These are phyloP conservation scores for Mesotaenium endlicherianum DNA, from an alignment of 139 green algal species.

Conservation along the genomic window DNA sequence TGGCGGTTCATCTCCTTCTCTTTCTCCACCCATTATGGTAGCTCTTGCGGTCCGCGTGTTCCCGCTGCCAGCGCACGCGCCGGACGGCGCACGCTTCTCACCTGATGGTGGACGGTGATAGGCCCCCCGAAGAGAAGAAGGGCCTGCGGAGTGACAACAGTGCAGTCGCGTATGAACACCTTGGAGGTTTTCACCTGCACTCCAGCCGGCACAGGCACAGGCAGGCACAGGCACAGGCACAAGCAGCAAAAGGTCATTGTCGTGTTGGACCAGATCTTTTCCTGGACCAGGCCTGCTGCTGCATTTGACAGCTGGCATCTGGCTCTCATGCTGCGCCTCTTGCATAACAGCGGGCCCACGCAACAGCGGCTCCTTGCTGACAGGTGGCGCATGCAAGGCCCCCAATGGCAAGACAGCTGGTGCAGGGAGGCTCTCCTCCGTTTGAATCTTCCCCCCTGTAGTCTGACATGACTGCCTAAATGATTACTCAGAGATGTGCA, in stretches of 20 bases:
- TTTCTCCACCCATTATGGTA: too few relatives aligned
- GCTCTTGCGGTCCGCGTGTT: too few relatives aligned
- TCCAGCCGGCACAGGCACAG: background rate
- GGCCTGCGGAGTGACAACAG: constrained; percentile 67
- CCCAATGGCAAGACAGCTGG: too few relatives aligned
- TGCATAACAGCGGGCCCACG: background rate
- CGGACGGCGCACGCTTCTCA: background rate
- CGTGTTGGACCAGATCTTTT: background rate
- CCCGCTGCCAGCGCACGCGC: background rate
- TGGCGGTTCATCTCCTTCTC: too few relatives aligned
- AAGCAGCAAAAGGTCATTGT: background rate
- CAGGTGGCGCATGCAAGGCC: too few relatives aligned
- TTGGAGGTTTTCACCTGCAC: constrained; percentile 69
- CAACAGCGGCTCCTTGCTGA: too few relatives aligned
- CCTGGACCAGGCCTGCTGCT: constrained; percentile 28
- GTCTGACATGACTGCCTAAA: too few relatives aligned
- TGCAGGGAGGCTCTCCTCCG: too few relatives aligned
- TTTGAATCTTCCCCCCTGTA: too few relatives aligned
- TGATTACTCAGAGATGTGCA: too few relatives aligned
- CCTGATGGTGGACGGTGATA: constrained; percentile 67
- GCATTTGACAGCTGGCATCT: background rate
- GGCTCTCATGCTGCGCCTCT: background rate
- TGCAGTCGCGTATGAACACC: constrained; percentile 83
- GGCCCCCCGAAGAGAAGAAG: constrained; percentile 85
- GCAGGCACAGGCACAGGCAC: background rate